These are phyloP conservation scores for Cantharellus cinnabarinus DNA, from an alignment of 768 basidiomycete species.

Conservation along the genomic window DNA sequence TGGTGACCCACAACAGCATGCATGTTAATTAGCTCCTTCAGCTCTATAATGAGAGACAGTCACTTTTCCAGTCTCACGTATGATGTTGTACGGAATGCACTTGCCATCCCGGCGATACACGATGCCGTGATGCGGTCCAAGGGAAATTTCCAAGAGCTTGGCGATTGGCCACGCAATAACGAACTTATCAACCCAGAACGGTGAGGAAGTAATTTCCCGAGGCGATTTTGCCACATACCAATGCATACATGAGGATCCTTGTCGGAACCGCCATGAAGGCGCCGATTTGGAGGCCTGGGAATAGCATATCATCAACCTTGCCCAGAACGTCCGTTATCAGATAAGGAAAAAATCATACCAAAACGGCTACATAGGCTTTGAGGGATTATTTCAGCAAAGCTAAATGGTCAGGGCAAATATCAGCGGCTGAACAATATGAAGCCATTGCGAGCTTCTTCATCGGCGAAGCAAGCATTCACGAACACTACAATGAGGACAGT, in stretches of 20 bases:
- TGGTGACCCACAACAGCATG: conserved; percentile 50
- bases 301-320: not conserved
- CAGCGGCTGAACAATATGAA: too few species aligned
- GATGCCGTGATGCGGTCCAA: conserved; percentile 77
- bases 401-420: conserved; percentile 13
- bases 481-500: conserved; percentile 78
- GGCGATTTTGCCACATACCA: conserved; percentile 25
- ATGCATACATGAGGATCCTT: conserved; percentile 39
- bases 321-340: not conserved
- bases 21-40: conserved; percentile 82
- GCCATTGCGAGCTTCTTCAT: too few species aligned
- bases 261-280: conserved; percentile 68
- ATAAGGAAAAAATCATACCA: conserved; percentile 15
- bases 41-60: conserved; percentile 23
- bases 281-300: conserved; percentile 47
- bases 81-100: not conserved
- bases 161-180: not conserved
- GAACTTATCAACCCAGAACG: not conserved
- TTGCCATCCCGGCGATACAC: conserved; percentile 60
- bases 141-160: conserved; percentile 40
- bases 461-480: conserved; percentile 17
- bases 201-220: conserved; percentile 1
- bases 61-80: not conserved
- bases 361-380: conserved; percentile 84
- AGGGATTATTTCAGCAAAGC: conserved; percentile 82